Evolutionary conservation across 768 basidiomycete species (phyloP).

Genomic region (Termitomyces sp.): DNA sequence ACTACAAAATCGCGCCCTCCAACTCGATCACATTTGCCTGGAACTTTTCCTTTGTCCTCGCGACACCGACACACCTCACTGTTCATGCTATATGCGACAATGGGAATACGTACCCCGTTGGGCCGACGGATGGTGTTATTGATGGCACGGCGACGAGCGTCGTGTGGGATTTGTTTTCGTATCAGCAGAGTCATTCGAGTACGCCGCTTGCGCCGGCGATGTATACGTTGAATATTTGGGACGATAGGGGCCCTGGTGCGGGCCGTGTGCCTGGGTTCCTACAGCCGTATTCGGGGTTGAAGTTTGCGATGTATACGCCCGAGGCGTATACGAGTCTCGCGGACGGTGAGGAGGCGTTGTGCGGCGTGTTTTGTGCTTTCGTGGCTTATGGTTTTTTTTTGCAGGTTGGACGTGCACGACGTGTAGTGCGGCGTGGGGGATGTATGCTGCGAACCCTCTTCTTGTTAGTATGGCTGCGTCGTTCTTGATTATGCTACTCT

Average conservation of each 20-base stretch:
- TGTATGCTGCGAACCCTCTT: constrained; percentile 42
- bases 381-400: too few relatives aligned
- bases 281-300: constrained; percentile 58
- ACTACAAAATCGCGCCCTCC: constrained; percentile 77
- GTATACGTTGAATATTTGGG: constrained; percentile 78
- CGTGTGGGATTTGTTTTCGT: constrained; percentile 77
- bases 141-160: constrained; percentile 65
- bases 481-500: constrained; percentile 58
- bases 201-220: constrained; percentile 69
- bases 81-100: constrained; percentile 80
- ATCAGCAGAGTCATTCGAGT: constrained; percentile 55
- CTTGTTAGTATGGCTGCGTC: constrained; percentile 50
- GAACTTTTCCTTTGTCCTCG: constrained; percentile 77
- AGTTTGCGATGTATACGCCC: constrained; percentile 84
- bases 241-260: constrained; percentile 69
- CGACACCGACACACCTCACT: constrained; percentile 69
- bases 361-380: too few relatives aligned
- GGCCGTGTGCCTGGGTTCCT: constrained; percentile 58
- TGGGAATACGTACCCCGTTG: constrained; percentile 86
- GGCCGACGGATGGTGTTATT: constrained; percentile 67
- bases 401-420: constrained; percentile 53
- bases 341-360: constrained; percentile 34
- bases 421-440: constrained; percentile 36
- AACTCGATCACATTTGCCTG: constrained; percentile 84
- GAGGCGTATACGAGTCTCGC: constrained; percentile 61